Evolutionary conservation across 148 eudicot genomes (phyloP).

Genomic region (Gaultheria prostrata): DNA sequence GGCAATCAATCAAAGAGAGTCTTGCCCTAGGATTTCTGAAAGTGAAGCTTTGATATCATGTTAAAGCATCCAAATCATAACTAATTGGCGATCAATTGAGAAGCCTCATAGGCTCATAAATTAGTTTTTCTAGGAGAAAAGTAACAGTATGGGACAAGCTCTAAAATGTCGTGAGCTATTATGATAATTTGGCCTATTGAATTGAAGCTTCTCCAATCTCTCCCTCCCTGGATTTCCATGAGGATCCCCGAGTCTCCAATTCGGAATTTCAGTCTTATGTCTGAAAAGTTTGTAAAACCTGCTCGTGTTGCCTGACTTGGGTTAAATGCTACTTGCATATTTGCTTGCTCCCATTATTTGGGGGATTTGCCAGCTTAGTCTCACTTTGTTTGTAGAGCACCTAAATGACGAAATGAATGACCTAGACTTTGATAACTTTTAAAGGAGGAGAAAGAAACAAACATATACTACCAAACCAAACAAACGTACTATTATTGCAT

Average conservation of each 20-base stretch:
- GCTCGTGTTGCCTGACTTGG: background rate
- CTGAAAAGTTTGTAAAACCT: background rate
- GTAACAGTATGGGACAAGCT: background rate
- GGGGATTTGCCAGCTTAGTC: background rate
- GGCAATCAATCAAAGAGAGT: too few species aligned
- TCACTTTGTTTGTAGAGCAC: background rate
- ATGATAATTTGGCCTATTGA: background rate
- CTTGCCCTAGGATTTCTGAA: background rate
- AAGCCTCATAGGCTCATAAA: background rate
- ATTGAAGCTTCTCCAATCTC: background rate
- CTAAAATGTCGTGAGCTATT: background rate
- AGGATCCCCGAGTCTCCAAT: background rate
- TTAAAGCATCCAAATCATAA: background rate
- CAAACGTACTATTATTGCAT: too few species aligned
- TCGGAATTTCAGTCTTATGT: background rate
- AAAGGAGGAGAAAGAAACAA: too few species aligned
- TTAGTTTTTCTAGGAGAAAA: background rate
- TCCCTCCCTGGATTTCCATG: background rate
- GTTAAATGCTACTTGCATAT: slow-evolving; percentile 1
- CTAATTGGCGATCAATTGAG: background rate
- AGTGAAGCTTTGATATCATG: background rate
- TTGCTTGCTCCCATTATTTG: background rate
- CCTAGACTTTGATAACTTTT: too few species aligned
- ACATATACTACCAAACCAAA: too few species aligned
- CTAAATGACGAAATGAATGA: background rate